Evolutionary conservation across 345 rosid species (phyloP).

Genomic region (Arabis hirsuta): DNA sequence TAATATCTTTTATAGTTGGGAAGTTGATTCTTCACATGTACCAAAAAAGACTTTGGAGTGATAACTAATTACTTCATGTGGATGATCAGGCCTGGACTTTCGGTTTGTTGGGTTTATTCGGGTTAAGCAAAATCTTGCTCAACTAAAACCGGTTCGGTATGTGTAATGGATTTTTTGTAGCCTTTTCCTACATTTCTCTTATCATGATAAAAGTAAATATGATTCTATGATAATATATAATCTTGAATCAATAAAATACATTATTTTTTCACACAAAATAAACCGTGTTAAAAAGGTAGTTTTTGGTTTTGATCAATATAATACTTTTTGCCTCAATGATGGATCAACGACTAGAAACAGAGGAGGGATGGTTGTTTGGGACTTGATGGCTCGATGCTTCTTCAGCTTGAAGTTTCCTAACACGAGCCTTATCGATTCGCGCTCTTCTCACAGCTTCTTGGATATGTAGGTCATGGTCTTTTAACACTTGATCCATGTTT

Average conservation of each 20-base stretch:
- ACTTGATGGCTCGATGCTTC: constrained; percentile 63
- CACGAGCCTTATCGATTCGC: constrained; percentile 81
- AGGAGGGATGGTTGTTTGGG: constrained; percentile 56
- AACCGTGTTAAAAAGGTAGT: constrained; percentile 6
- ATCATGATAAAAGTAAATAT: not conserved
- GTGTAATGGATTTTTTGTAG: too few species aligned
- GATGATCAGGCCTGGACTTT: too few species aligned
- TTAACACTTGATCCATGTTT: constrained; percentile 91
- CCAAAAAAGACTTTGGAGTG: not conserved
- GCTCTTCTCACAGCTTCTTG: constrained; percentile 96
- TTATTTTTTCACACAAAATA: constrained; percentile 22
- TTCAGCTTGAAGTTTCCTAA: constrained; percentile 67
- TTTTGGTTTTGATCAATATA: constrained; percentile 23
- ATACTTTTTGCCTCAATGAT: constrained; percentile 20
- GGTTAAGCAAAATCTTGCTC: too few species aligned
- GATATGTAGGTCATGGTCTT: constrained; percentile 95
- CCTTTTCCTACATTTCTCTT: constrained; percentile 12
- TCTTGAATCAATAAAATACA: constrained; percentile 38
- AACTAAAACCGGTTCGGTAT: too few species aligned
- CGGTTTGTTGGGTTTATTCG: too few species aligned
- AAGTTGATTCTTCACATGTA: not conserved
- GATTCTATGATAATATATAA: constrained; percentile 24
- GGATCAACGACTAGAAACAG: constrained; percentile 79
- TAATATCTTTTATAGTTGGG: not conserved
- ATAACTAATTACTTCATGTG: too few species aligned